Base-by-base conservation (phyloP, 2,329 filamentous ascomycete species). In the Daldinia sp. region DNA sequence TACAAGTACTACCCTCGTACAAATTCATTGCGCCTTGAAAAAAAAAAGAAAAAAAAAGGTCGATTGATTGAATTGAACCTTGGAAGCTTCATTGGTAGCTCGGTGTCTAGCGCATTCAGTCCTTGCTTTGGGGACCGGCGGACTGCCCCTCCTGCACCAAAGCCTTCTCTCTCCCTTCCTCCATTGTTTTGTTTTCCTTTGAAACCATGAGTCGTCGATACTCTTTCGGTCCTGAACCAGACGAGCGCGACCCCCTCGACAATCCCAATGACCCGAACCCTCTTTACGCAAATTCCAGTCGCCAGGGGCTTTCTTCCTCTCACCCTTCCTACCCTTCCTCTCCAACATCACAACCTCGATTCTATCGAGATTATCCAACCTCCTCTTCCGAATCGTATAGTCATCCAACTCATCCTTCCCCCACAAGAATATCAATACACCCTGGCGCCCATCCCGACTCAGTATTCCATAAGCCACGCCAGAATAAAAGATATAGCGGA, bases 371-470 rank as follows among this genome's bases (percentile, higher is more conserved):
- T 60, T 50, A 70, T 23, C 58, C 62, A 10, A n/a, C 56, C 19
- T 30, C 65, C 45, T 64, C 64, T 48, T 70, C 56, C 47, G 43
- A 68, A 41, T 61, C 49, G 41, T 68, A 70, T 57, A 55, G 62
- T 25, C 57, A 67, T 49, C 43, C 61, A 50, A 57, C 54, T 10
- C 63, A 63, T 43, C 50, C 61, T 43, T 68, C 64, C 58, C 39
- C 51, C 61, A 43, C 58, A 17, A 50, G 37, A 41, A 39, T 61
- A 48, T 19, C 62, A 35, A 39, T 49, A 15, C 61, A 68, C 35
- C 68, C 70, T 4, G 72, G 70, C 30, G 70, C 71, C 30, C 76
- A 80, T 61, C 77, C 77, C 23, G 78, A 81, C 66, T 77, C 79
- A 3, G 67, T 74, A 30, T 79, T 77, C 53, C 64, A 71, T 45